These are phyloP conservation scores for Cyberlindnera meyerae DNA, from an alignment of 805 yeast species.

Conservation along the genomic window DNA sequence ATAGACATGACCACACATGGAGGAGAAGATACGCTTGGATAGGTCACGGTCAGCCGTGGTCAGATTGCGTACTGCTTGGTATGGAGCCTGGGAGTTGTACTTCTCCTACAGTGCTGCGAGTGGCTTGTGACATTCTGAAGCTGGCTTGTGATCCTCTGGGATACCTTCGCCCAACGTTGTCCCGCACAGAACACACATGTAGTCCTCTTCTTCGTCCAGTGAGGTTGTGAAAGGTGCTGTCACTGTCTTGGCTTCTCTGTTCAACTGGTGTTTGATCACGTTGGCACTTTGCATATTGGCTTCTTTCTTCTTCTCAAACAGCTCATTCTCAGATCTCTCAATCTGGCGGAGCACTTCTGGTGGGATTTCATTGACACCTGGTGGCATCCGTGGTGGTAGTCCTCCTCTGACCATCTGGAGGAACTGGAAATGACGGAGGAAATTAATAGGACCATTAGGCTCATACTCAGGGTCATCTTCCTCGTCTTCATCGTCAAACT, in stretches of 20 bases:
- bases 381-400: no score
- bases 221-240: constrained; percentile 21
- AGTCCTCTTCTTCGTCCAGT: constrained; percentile 32
- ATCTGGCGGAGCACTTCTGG: constrained; percentile 13
- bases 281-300: constrained; percentile 12
- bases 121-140: constrained; percentile 20
- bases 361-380: constrained; percentile 14
- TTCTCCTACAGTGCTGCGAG: constrained; percentile 29
- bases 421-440: no score
- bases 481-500: constrained; percentile 1
- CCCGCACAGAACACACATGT: constrained; percentile 67
- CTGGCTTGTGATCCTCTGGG: constrained; percentile 43
- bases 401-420: no score
- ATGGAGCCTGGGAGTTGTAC: constrained; percentile 53
- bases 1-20: constrained; percentile 77
- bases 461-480: constrained; percentile 12
- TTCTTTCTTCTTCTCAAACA: constrained; percentile 11
- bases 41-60: constrained; percentile 52
- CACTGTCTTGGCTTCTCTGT: not conserved
- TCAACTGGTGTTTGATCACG: constrained; percentile 1
- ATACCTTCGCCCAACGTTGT: constrained; percentile 69
- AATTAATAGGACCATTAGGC: constrained; percentile 4
- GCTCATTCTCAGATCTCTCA: constrained; percentile 17
- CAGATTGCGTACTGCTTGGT: constrained; percentile 48
- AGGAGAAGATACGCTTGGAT: constrained; percentile 60